Percentiles rank a stretch among this genome's conserved stretches.
Conservation (phyloP, 805 yeast species). For the Hemisphaericaspora nanyangensis region DNA sequence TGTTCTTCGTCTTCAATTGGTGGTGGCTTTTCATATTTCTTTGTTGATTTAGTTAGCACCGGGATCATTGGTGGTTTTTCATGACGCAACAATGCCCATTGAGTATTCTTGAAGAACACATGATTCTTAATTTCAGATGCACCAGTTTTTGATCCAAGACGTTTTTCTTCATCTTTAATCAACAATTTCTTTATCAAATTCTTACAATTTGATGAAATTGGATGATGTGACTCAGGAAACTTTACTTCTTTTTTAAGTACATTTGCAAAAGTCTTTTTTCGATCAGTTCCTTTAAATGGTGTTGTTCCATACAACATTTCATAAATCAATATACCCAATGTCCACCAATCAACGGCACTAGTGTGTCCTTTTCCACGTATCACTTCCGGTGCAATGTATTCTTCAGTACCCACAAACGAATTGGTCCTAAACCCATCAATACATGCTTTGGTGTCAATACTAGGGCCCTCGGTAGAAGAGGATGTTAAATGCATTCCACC, state of each 20-base stretch:
- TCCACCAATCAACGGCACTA: conserved; percentile 99
- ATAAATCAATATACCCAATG: conserved; percentile 85
- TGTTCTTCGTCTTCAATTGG: conserved; percentile 8
- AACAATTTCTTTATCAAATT: conserved; percentile 74
- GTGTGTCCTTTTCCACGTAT: conserved; percentile 97
- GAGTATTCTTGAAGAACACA: conserved; percentile 83
- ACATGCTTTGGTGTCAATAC: conserved; percentile 89
- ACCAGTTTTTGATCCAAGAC: conserved; percentile 90
- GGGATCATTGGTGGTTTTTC: conserved; percentile 97
- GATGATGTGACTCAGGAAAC: conserved; percentile 68
- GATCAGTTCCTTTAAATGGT: conserved; percentile 88
- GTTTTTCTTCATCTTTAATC: conserved; percentile 81
- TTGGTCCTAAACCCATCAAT: conserved; percentile 95
- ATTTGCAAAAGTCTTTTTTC: conserved; percentile 87
- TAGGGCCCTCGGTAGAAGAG: conserved; percentile 43
- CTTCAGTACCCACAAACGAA: conserved; percentile 98
- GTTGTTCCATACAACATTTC: conserved; percentile 97
- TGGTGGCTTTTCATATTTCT: conserved; percentile 15
- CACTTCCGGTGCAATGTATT: conserved; percentile 97
- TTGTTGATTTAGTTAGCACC: conserved; percentile 45
- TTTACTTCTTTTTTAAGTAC: conserved; percentile 79
- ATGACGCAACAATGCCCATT: conserved; percentile 93
- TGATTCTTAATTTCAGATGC: conserved; percentile 93
- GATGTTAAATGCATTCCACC: conserved; percentile 10
- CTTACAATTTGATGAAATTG: conserved; percentile 72